Evolutionary conservation across 768 basidiomycete species (phyloP).

Genomic region (Termitomyces sp.): DNA sequence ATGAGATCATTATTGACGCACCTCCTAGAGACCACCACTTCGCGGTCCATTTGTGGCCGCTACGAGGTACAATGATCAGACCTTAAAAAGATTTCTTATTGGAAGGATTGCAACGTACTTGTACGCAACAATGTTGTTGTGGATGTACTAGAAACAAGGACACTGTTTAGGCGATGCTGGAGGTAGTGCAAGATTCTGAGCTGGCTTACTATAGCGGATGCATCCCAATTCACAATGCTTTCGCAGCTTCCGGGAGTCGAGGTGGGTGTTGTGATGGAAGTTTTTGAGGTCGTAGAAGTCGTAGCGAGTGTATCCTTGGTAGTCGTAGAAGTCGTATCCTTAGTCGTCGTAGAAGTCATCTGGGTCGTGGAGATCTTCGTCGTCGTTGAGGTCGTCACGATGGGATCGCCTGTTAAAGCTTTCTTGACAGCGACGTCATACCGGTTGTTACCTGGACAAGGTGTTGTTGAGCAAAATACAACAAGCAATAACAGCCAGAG

Average conservation of each 20-base stretch:
- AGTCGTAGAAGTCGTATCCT: not conserved
- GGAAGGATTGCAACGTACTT: not conserved
- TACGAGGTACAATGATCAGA: not conserved
- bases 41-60: slow-evolving; percentile 11
- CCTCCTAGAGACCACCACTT: slow-evolving; percentile 9
- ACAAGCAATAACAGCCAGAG: slow-evolving; percentile 6
- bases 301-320: not conserved
- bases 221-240: not conserved
- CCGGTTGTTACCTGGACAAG: slow-evolving; percentile 42
- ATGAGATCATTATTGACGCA: not conserved
- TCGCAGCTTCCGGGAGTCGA: not conserved
- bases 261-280: not conserved
- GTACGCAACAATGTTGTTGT: slow-evolving; percentile 1
- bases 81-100: not conserved
- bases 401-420: slow-evolving; percentile 40
- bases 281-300: not conserved
- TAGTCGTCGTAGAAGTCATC: not conserved
- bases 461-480: not conserved
- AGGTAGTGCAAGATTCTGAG: not conserved
- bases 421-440: slow-evolving; percentile 61
- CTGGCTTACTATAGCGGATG: not conserved
- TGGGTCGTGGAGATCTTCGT: not conserved
- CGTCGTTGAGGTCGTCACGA: not conserved
- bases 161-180: not conserved
- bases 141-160: slow-evolving; percentile 1